Evolutionary conservation across 164 flowering plant genomes (phyloP), one percentile per base, ranked within the genome.

Genomic region (Paratinospora sagittata): DNA sequence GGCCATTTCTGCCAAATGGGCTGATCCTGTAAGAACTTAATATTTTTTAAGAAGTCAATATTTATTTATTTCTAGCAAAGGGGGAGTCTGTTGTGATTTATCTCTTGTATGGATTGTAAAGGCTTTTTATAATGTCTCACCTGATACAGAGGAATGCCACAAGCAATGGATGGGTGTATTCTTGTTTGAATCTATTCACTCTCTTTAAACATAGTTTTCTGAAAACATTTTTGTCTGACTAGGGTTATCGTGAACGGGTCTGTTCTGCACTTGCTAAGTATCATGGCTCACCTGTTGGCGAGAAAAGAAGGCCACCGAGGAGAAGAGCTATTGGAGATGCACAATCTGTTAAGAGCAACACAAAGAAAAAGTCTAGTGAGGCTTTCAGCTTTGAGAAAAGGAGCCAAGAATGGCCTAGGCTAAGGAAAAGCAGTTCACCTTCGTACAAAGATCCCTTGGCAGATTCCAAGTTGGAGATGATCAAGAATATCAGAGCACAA

Each of bases 1-100:
- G 78, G 90, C 99, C 72, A 91, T 95, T 72, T 83, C 97, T 70
- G 96, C 96, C 71, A 95, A 95, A 85, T 95, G 97, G 99, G 88
- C 89, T 72, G 97, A 95, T 79, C 93, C 93, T 71, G 99, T 92
- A 84, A 87, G 98, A 67, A 27, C 49, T 68, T 72, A 2, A 45
- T 60, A 27, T 61, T 49, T 52, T 52, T 65, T 66, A 19, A 11
- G 37, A 30, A 47, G 70, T 49, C 41, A 26, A 27, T 67, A 41
- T 67, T 73, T 55, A 11, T 55, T 55, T 36, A 23, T 65, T 66
- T 66, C 34, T 8, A 39, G 12, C 2, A 62, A 62, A 4, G 13
- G 61, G 24, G 61, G 65, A 62, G 34, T 26, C n/a, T n/a, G 34
- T 11, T 62, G 33, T 24, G 27, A 62, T 0, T 62, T 27, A 27